Conservation (phyloP, 2,329 filamentous ascomycete species). For the Graphilbum fragrans region DNA sequence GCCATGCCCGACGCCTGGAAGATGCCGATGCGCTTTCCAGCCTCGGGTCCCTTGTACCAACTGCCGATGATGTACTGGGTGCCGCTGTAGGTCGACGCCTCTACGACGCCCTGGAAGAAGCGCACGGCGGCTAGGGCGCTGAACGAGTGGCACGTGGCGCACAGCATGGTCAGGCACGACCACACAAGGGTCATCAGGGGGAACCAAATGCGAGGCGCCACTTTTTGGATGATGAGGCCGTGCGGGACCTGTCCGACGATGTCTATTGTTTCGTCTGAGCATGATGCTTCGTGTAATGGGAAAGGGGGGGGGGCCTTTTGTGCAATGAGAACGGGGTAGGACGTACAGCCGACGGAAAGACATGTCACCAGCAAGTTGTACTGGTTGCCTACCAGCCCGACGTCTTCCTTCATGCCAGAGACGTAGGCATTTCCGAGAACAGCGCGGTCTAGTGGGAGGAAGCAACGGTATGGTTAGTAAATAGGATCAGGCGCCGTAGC, state of each 20-base stretch:
- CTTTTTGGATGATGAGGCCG: constrained; percentile 48
- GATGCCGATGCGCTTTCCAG: constrained; percentile 47
- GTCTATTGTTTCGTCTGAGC: constrained; percentile 12
- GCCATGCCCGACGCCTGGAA: constrained; percentile 47
- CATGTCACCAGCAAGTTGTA: constrained; percentile 1
- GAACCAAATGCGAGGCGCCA: constrained; percentile 51
- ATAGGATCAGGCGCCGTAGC: too few species aligned
- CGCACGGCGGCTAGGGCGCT: constrained; percentile 46
- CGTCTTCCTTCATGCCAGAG: background rate
- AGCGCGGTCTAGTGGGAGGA: background rate
- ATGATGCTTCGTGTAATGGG: background rate
- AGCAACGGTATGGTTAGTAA: too few species aligned
- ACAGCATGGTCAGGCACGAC: constrained; percentile 50
- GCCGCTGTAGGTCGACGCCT: constrained; percentile 43
- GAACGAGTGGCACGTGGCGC: constrained; percentile 36
- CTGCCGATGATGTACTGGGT: constrained; percentile 46
- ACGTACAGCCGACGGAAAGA: background rate
- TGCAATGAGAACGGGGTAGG: background rate
- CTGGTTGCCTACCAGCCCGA: background rate
- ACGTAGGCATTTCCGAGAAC: background rate
- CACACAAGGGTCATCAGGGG: constrained; percentile 51
- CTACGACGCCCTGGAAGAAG: constrained; percentile 40
- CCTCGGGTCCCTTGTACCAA: constrained; percentile 46
- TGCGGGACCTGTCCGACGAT: constrained; percentile 46
- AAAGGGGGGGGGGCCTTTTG: too few species aligned